A percentile compares a stretch with the other conserved stretches of the same genome.
phyloP scores from a whole-genome alignment of 2,329 filamentous ascomycete species.

The Rhynchosporium secalis region DNA sequence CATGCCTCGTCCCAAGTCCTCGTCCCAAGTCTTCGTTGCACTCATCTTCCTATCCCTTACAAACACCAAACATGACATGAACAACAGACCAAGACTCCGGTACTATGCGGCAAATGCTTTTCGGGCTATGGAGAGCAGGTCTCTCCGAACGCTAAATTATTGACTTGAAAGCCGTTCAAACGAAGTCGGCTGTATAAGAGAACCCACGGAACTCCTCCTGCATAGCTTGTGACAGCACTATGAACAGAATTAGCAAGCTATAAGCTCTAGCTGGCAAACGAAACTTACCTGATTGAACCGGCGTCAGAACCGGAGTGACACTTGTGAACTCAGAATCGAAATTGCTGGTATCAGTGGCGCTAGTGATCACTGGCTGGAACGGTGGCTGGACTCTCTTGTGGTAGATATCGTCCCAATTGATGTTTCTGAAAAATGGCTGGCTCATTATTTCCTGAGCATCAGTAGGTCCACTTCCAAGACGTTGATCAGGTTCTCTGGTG shows the following conservation, averaged over 20 bases:
- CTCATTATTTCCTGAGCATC: slow-evolving; percentile 99
- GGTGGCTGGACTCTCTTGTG: slow-evolving; percentile 89
- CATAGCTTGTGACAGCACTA: slow-evolving; percentile 96
- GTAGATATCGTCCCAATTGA: slow-evolving; percentile 99
- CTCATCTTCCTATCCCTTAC: slow-evolving; percentile 10
- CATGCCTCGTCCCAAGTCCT: not conserved
- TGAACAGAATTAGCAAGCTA: slow-evolving; percentile 22
- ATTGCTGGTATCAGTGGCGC: slow-evolving; percentile 96
- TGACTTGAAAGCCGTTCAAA: slow-evolving; percentile 31
- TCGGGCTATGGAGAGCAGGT: slow-evolving; percentile 3
- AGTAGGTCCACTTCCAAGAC: slow-evolving; percentile 90
- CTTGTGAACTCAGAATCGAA: slow-evolving; percentile 99
- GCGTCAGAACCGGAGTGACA: slow-evolving; percentile 94
- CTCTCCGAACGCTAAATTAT: slow-evolving; percentile 18
- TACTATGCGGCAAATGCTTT: slow-evolving; percentile 22
- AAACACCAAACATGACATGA: slow-evolving; percentile 1
- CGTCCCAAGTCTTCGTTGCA: not conserved
- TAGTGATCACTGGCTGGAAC: slow-evolving; percentile 87
- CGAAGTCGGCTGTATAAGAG: slow-evolving; percentile 63
- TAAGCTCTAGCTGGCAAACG: not conserved
- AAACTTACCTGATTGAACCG: slow-evolving; percentile 89
- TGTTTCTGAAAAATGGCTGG: slow-evolving; percentile 95
- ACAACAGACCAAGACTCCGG: slow-evolving; percentile 18
- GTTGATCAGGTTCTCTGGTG: slow-evolving; percentile 89
- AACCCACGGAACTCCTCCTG: slow-evolving; percentile 99